phyloP scores from a whole-genome alignment of 1,284 basidiomycete genomes.

The Anthracocystis panici-leucophaei region DNA sequence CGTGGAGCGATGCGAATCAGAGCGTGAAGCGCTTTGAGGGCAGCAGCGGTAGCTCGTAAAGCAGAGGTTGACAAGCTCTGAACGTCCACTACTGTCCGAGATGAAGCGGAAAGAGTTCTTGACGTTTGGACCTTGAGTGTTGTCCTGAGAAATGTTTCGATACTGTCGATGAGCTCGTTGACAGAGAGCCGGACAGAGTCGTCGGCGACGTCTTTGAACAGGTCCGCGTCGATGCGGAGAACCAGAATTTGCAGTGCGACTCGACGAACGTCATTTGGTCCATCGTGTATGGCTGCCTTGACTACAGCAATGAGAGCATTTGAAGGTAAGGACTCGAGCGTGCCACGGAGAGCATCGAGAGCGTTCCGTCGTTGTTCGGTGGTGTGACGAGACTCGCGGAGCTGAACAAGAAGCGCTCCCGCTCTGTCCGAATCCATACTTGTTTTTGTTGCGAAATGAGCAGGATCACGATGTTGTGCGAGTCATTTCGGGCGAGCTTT shows the following conservation, averaged over 20 bases:
- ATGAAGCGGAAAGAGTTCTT: neutral
- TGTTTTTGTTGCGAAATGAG: neutral
- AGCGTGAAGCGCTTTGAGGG: constrained; percentile 31
- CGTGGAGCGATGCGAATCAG: constrained; percentile 18
- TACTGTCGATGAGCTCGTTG: constrained; percentile 13
- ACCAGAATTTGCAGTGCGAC: constrained; percentile 12
- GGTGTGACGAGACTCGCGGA: constrained; percentile 36
- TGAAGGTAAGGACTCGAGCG: neutral
- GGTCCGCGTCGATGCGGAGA: constrained; percentile 8
- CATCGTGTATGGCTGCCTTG: constrained; percentile 5
- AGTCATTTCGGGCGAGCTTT: neutral
- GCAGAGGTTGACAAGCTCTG: constrained; percentile 15
- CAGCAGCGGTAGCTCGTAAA: constrained; percentile 40
- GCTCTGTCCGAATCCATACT: neutral
- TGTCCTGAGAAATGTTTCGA: constrained; percentile 15
- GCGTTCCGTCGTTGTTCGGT: constrained; percentile 23
- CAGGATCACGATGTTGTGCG: neutral
- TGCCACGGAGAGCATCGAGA: constrained; percentile 19
- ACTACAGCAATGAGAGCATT: neutral
- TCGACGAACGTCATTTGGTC: constrained; percentile 30
- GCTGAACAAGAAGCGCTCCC: constrained; percentile 14
- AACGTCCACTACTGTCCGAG: constrained; percentile 9
- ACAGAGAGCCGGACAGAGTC: neutral
- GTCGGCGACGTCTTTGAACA: neutral
- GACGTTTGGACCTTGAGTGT: constrained; percentile 28